Evolutionary conservation across 2,329 filamentous ascomycete species (phyloP).

Genomic region (Pseudogymnoascus sp.): DNA sequence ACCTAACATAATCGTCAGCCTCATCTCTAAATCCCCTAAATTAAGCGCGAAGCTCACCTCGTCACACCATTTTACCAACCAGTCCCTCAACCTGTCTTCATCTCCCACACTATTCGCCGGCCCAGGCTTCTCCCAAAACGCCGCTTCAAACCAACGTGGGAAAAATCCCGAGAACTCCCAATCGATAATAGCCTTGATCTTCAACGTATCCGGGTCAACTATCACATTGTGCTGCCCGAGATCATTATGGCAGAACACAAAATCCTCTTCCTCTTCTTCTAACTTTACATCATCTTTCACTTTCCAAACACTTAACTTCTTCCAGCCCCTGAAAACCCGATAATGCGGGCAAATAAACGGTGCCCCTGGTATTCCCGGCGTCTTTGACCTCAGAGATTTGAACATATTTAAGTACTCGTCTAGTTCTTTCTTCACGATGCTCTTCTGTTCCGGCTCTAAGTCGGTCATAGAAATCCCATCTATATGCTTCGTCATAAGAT

Average conservation of each 20-base stretch:
- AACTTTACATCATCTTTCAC: constrained; percentile 12
- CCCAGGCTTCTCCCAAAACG: constrained; percentile 12
- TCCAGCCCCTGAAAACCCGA: not conserved
- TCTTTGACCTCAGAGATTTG: constrained; percentile 10
- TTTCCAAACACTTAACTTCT: not conserved
- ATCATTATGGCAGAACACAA: constrained; percentile 26
- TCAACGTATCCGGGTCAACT: constrained; percentile 25
- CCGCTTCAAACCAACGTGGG: constrained; percentile 25
- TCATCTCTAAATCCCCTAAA: not conserved
- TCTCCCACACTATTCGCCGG: not conserved
- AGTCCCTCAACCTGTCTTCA: not conserved
- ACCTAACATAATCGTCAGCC: not conserved
- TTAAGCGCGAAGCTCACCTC: not conserved
- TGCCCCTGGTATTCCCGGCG: constrained; percentile 7
- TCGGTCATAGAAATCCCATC: constrained; percentile 10
- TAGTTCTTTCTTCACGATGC: constrained; percentile 12
- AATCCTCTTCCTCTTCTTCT: constrained; percentile 9
- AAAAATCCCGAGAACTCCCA: constrained; percentile 34
- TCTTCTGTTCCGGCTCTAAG: constrained; percentile 2
- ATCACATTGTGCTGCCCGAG: constrained; percentile 24
- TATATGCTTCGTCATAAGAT: constrained; percentile 11
- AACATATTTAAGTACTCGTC: constrained; percentile 9
- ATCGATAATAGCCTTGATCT: constrained; percentile 31
- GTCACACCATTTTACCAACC: not conserved
- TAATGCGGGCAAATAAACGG: not conserved